Evolutionary conservation across 202 grass and related monocot genomes (phyloP).

Genomic region (Eragrostis tef): DNA sequence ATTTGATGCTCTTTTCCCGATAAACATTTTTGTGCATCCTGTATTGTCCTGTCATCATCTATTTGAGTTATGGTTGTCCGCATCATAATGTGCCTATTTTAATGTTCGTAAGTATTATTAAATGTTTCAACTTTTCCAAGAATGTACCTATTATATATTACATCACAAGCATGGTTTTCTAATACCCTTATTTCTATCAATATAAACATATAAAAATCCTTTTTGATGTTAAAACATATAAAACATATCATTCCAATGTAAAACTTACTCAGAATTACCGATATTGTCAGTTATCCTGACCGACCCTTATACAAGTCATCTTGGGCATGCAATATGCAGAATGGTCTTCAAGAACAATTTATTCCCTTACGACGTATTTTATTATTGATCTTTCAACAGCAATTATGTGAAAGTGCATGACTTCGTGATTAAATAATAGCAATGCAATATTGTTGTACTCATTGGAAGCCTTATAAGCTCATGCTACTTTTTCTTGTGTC

Average conservation of each 20-base stretch:
- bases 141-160: background rate
- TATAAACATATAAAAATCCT: background rate
- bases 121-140: background rate
- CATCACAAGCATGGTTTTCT: constrained; percentile 1
- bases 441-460: background rate
- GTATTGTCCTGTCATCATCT: background rate
- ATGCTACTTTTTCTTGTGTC: background rate
- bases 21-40: background rate
- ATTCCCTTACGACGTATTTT: background rate
- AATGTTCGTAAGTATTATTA: background rate
- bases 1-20: constrained; percentile 5
- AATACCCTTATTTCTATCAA: background rate
- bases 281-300: constrained; percentile 3
- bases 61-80: background rate
- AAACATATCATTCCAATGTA: background rate
- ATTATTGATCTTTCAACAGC: background rate
- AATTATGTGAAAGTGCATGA: background rate
- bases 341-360: background rate
- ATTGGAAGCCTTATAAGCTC: constrained; percentile 13
- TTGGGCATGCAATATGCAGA: background rate
- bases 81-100: background rate
- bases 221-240: background rate
- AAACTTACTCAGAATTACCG: background rate
- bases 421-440: constrained; percentile 3
- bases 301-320: background rate